Base-by-base conservation (phyloP, 2,329 filamentous ascomycete genomes). In the Claviceps sp. region DNA sequence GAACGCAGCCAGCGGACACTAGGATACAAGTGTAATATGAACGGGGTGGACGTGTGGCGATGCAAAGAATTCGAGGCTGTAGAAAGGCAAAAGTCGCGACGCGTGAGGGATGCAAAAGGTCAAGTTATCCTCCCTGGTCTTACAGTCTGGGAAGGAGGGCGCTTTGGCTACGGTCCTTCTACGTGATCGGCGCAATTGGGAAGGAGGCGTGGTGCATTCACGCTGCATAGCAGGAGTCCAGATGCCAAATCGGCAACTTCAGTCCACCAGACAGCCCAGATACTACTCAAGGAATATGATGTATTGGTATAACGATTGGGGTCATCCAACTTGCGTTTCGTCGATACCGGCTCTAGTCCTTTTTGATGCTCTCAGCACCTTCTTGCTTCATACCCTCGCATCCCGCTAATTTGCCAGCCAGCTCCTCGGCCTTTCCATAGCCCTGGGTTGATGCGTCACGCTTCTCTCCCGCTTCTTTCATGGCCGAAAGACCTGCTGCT, bases 381-480 rank as follows among this genome's bases (percentile, higher is more conserved):
- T 85, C 81, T 51, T 74, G 72, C 65, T 77, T 69, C 84, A 87
- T 87, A 0, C 84, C 84, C 64, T 84, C 79, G 57, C 84, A 87
- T 0, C 84, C 83, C 0, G 79, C 75, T 0, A 76, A 66, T 60
- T 77, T 78, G 5, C 84, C 84, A 0, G 80, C 77, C 47, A 81
- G 61, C 69, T 86, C 78, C 63, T 88, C 84, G 2, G 73, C 72
- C 60, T 76, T 79, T 38, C 84, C 84, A 51, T 75, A 80, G 0
- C 82, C 82, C 44, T 76, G 68, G 4, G 51, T 41, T 5, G 64
- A 61, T 1, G 75, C 63, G 57, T 85, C 78, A 22, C 82, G 72
- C 50, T 73, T 66, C 57, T 79, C 74, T 54, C 72, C 70, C 1
- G 79, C 82, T 8, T 72, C 67, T 66, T 83, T 82, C 79, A 87